Evolutionary conservation across 1,139 yeast species (phyloP), one percentile per base, ranked within the genome.

Genomic region (Neolecta irregularis): DNA sequence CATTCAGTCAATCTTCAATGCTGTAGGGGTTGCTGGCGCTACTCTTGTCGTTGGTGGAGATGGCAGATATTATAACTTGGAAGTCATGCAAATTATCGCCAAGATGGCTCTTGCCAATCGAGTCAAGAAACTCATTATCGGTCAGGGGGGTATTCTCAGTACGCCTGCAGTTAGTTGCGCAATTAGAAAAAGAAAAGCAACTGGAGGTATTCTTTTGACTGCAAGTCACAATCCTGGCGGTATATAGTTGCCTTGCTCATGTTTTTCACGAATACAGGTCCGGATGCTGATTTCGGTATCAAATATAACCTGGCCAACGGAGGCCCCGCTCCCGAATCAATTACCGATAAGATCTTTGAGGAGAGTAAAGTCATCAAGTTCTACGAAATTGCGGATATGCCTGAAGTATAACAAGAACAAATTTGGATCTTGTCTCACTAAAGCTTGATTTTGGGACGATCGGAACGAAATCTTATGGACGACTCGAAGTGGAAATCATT

Each of bases 161-260:
- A 88, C 98, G 3, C 98, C 98, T 1, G 96, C 96, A 16, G 91
- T 95, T 15, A 80, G 94, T 13, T 85, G 83, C 55, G 65, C 88
- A 40, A 88, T 88, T 49, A 72, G 98, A 55, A 70, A 72, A 45
- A 69, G 62, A 47, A 55, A 65, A 39, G 79, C 81, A 43, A 85
- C 95, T 6, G 98, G 98, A 44, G 98, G 96, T 42, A 83, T 88
- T 56, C 81, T 91, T 45, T 65, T 88, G 52, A 88, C 98, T 15
- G 98, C 98, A 3, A 78, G 93, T 24, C 98, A 88, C 59, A 88
- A 88, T 58, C 98, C 98, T n/a, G 98, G 98, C 55, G 96, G 41
- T 15, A 11, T n/a, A 11, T 12, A n/a, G 6, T 7, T 33, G 6
- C 3, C 7, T 11, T n/a, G 11, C 7, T 13, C 13, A 6, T 8